phyloP scores from a whole-genome alignment of 1,284 basidiomycete species.

The Malassezia psittaci region DNA sequence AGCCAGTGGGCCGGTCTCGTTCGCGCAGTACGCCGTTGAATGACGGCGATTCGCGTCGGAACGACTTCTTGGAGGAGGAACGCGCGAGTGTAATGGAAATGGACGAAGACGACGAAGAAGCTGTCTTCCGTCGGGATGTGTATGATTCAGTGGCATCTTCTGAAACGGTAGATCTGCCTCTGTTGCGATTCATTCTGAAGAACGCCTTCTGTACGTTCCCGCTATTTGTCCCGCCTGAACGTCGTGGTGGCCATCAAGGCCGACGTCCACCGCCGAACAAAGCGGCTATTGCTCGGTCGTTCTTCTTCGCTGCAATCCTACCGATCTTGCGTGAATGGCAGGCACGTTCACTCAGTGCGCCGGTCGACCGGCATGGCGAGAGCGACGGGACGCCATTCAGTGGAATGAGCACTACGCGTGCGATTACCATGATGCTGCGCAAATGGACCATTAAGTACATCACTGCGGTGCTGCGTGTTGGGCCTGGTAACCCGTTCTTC shows the following conservation, averaged over 20 bases:
- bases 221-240: slow-evolving; percentile 36
- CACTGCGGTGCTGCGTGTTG: slow-evolving; percentile 31
- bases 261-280: slow-evolving; percentile 25
- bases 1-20: slow-evolving; percentile 18
- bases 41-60: slow-evolving; percentile 30
- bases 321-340: slow-evolving; percentile 35
- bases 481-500: slow-evolving; percentile 28
- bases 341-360: slow-evolving; percentile 32
- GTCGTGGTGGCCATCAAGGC: slow-evolving; percentile 16
- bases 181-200: slow-evolving; percentile 38
- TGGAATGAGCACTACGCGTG: slow-evolving; percentile 23
- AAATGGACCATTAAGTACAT: slow-evolving; percentile 34
- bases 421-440: slow-evolving; percentile 20
- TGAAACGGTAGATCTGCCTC: slow-evolving; percentile 23
- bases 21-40: slow-evolving; percentile 3
- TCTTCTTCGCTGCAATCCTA: slow-evolving; percentile 28
- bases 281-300: slow-evolving; percentile 28
- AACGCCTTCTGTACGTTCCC: slow-evolving; percentile 40
- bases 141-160: slow-evolving; percentile 21
- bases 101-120: slow-evolving; percentile 34
- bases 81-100: slow-evolving; percentile 15
- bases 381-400: slow-evolving; percentile 36
- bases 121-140: slow-evolving; percentile 35
- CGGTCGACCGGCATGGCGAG: slow-evolving; percentile 39
- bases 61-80: slow-evolving; percentile 29